Percentiles rank a stretch among this genome's conserved stretches.
Conservation (phyloP, 2,329 filamentous ascomycete genomes). For the Penicillium sp. region DNA sequence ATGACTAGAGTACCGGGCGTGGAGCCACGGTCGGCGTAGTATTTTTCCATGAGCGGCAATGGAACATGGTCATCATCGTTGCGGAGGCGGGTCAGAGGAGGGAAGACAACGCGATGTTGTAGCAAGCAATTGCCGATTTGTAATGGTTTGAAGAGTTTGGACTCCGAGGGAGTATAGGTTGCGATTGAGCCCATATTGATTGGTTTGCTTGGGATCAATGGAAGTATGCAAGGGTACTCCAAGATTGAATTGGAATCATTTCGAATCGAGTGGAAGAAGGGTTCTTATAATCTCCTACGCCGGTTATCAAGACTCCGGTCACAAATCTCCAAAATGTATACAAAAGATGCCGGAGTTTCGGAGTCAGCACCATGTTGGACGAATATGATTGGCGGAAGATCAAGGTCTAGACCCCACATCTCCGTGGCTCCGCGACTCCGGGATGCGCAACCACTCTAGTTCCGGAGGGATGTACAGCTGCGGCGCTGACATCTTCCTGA, state of each 20-base stretch:
- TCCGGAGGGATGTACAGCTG: too few species aligned
- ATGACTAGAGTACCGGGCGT: background rate
- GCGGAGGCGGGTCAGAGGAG: slow-evolving; percentile 1
- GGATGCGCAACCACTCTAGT: background rate
- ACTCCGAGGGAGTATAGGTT: background rate
- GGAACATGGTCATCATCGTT: slow-evolving; percentile 4
- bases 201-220: background rate
- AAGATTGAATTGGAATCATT: too few species aligned
- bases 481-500: too few species aligned
- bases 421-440: slow-evolving; percentile 1
- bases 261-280: too few species aligned
- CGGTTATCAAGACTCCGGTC: background rate
- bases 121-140: background rate
- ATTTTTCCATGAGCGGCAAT: slow-evolving; percentile 5
- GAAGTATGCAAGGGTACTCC: too few species aligned
- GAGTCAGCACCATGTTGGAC: background rate
- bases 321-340: background rate
- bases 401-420: background rate
- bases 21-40: slow-evolving; percentile 5
- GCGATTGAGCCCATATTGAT: slow-evolving; percentile 1
- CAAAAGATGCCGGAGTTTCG: slow-evolving; percentile 1
- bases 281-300: background rate
- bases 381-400: background rate
- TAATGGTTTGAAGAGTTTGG: slow-evolving; percentile 1
- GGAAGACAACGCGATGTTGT: background rate